These are phyloP conservation scores for Fusarium guadeloupense DNA, from an alignment of 2,329 filamentous ascomycete genomes.

Conservation along the genomic window DNA sequence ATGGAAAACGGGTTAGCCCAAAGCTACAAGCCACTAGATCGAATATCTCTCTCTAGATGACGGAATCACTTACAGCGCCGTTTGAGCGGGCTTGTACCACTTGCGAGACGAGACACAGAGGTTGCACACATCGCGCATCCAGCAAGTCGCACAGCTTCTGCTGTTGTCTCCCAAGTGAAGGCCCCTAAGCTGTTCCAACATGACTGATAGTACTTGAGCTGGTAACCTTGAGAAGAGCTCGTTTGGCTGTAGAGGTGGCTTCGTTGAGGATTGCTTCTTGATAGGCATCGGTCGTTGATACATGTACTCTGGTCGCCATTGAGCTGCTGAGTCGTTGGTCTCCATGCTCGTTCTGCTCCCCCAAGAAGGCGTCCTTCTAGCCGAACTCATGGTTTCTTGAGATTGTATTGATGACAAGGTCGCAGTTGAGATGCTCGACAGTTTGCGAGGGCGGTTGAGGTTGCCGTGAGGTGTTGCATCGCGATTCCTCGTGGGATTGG, in stretches of 20 bases:
- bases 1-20: constrained; percentile 19
- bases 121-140: constrained; percentile 68
- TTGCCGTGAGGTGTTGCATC: constrained; percentile 34
- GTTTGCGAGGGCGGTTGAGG: constrained; percentile 51
- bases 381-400: constrained; percentile 42
- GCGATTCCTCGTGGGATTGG: constrained; percentile 29
- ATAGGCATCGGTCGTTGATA: constrained; percentile 37
- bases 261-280: constrained; percentile 26
- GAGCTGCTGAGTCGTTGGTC: constrained; percentile 48
- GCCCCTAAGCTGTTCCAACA: constrained; percentile 63
- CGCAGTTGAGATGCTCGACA: constrained; percentile 45
- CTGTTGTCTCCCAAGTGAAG: constrained; percentile 59
- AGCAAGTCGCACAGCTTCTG: constrained; percentile 69
- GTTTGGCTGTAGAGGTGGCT: constrained; percentile 52
- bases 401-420: constrained; percentile 44
- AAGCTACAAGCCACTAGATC: neutral
- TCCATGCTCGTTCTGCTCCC: constrained; percentile 54
- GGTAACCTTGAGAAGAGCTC: constrained; percentile 66
- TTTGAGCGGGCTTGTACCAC: constrained; percentile 61
- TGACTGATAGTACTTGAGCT: constrained; percentile 65
- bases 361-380: constrained; percentile 44
- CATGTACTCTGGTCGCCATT: constrained; percentile 35
- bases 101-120: constrained; percentile 61
- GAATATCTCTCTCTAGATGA: neutral
- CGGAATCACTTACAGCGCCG: constrained; percentile 57